Evolutionary conservation across 768 basidiomycete species (phyloP), one percentile per base, ranked within the genome.

Genomic region (Leccinum longicurvipes): DNA sequence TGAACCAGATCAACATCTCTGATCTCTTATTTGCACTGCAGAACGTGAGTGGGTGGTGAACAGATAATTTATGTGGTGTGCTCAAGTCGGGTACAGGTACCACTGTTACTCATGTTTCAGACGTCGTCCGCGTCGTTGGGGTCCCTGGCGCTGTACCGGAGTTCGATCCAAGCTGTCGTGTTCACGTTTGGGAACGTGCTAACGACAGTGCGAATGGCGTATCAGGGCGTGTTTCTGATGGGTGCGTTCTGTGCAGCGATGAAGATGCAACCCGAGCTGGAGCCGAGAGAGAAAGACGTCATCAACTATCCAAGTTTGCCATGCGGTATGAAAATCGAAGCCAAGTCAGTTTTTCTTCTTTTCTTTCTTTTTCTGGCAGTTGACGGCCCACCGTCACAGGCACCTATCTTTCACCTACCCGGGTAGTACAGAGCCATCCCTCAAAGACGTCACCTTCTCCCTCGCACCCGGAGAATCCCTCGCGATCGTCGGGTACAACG

Each of bases 401-500:
- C 76, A 81, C 63, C 60, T 88, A 34, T 84, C 83, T 28, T 95
- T 87, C 64, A 87, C 87, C 1, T 95, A 93, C 73, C 92, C 91
- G 8, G 91, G 88, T 28, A 78, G 79, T 61, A 75, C 73, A 36
- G 81, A 84, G 53, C 83, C 89, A 32, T 85, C 87, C 31, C 71
- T 95, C 46, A 78, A 74, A 59, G 77, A 90, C 64, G 78, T 94
- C 63, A 88, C 75, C 63, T 83, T 95, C 58, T 78, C 76, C 24
- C 75, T 95, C 44, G 74, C 82, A 53, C 75, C 90, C 15, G 93
- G 93, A 12, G 88, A 91, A 73, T 86, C 79, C 36, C 79, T 94
- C 48, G 93, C 93, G 12, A 86, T 95, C 57, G 92, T 93, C 21
- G 92, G 89, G 19, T 86, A 82, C 70, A 91, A 91, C 69, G 89